Base-by-base conservation (phyloP, 129 eudicot species). In the Pulicaria dysenterica region DNA sequence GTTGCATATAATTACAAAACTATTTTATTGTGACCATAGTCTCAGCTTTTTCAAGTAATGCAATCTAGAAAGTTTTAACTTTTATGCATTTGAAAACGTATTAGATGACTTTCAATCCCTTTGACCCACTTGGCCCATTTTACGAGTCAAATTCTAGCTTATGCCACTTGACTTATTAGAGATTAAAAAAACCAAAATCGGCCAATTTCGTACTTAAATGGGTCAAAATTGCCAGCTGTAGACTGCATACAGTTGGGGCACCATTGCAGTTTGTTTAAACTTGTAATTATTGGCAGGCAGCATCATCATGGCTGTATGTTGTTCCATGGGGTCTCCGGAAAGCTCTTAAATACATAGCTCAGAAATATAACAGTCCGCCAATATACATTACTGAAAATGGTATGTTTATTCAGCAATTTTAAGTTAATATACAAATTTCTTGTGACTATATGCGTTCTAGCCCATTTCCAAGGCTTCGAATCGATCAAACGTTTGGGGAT, bases 251-350 rank as follows among this genome's bases (percentile, higher is more conserved):
- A 41, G 15, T 17, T n/a, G 46, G 50, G 60, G 8, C 37, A 46
- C 19, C 46, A 46, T 15, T 73, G 58, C 48, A 24, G 2, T 71
- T 53, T 76, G 51, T 53, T 77, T 17, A 34, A 55, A 69, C 8
- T 24, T 72, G 11, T 50, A 47, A 56, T 50, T 72, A 53, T 60
- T 89, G 66, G 74, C 92, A 89, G 96, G 96, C 92, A 46, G 90
- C 92, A 77, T 89, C 96, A 34, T 38, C 90, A 42, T 89, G 96
- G 96, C 90, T 89, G 48, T 89, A 89, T 49, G 89, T 89, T 72
- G 96, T 89, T 77, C 96, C 96, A 38, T 89, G 96, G 96, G 96
- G 96, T 64, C 56, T 89, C 31, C 68, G 77, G 66, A 89, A 83
- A 86, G 45, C 70, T 75, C 92, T 89, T 34, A 82, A 80, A 31